Evolutionary conservation across 164 flowering plant species (phyloP), one percentile per base, ranked within the genome.

Genomic region (Magnolia kwangsiensis): DNA sequence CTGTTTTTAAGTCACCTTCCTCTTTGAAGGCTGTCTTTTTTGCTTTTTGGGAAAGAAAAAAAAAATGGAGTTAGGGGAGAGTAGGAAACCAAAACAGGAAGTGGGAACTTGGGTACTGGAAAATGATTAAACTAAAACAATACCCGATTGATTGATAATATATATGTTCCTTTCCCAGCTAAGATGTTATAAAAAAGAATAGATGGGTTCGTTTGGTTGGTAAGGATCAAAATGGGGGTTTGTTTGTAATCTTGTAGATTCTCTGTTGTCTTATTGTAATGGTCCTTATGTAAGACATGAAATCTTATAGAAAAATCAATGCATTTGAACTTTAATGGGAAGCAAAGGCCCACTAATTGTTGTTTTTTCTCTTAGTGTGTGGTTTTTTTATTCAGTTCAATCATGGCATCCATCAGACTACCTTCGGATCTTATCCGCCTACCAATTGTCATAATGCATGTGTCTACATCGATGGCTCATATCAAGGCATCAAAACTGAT

Each of bases 201-300:
- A 27, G 29, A 68, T 2, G 71, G 71, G 50, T 68, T 18, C 37
- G 51, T 68, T 31, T 29, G 19, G 71, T 68, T 68, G 29, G 71
- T 9, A 31, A 45, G 71, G 71, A 68, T 68, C 49, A 4, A 68
- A 68, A 16, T 19, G 31, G 71, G 6, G 45, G 19, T 19, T 68
- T 16, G 71, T 1, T 68, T 68, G 71, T 68, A 45, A 29, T 68
- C 29, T 37, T 16, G 16, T 11, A 37, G 2, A 29, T 68, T 29
- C 31, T 31, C n/a, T 8, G 16, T 68, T 68, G 71, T 68, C 71
- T 37, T 68, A 18, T 37, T 68, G 71, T 29, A 31, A 68, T 68
- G 51, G 71, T 11, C 18, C n/a, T 68, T 45, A 2, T 29, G 50
- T 24, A 24, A 65, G 37, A 65, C 14, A 23, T 6, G 4, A 65